Conservation (phyloP, 352 stramenopile species). For the Aphanomyces cochlioides region DNA sequence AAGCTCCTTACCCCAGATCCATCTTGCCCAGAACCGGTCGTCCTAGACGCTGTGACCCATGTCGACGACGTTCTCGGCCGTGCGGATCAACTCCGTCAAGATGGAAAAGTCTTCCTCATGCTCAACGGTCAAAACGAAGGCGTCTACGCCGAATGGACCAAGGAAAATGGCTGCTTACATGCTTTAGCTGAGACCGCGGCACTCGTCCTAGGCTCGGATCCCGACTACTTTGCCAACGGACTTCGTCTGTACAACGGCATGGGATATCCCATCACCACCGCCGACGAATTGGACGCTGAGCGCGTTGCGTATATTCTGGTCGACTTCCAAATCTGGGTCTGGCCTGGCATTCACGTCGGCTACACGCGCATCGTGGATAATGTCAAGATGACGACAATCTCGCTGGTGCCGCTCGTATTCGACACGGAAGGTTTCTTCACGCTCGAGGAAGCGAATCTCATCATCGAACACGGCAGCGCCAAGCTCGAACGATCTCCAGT, state of each 20-base stretch:
- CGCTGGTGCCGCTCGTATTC: conserved; percentile 28
- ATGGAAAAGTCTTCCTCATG: conserved; percentile 21
- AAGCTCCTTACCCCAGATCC: conserved; percentile 36
- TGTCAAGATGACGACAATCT: conserved; percentile 25
- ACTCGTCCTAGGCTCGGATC: not conserved
- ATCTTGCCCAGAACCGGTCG: conserved; percentile 37
- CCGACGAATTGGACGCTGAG: conserved; percentile 23
- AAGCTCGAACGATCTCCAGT: conserved; percentile 10
- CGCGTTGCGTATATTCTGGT: conserved; percentile 27
- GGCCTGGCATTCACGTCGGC: conserved; percentile 26
- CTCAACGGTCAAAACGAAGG: conserved; percentile 30
- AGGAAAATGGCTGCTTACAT: conserved; percentile 20
- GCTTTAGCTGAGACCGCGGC: conserved; percentile 5
- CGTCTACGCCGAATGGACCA: conserved; percentile 13
- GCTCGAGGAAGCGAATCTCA: conserved; percentile 21
- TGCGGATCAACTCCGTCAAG: not conserved
- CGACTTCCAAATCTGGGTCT: conserved; percentile 32
- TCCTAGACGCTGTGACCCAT: conserved; percentile 35
- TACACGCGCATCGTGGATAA: conserved; percentile 23
- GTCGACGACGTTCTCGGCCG: conserved; percentile 41
- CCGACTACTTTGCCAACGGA: conserved; percentile 28
- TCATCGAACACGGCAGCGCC: conserved; percentile 19
- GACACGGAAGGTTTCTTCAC: conserved; percentile 30
- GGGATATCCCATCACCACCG: conserved; percentile 22
- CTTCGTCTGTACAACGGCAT: conserved; percentile 25